Base-by-base conservation (phyloP, 2,329 filamentous ascomycete genomes). In the Phialophora chinensis region DNA sequence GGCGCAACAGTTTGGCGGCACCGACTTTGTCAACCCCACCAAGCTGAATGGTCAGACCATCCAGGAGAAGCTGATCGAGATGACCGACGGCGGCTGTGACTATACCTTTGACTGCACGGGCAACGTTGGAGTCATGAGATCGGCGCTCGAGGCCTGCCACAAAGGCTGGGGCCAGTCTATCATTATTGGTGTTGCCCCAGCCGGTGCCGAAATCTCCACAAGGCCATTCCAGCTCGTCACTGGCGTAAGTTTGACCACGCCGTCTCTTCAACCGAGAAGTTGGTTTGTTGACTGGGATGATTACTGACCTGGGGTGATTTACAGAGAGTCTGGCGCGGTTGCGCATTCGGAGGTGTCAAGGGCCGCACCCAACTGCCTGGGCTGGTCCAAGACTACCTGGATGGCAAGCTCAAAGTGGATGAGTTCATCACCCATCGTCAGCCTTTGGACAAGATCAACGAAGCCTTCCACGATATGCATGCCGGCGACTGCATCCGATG, bases 81-180 rank as follows among this genome's bases (percentile, higher is more conserved):
- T 98, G 90, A 99, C 95, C 1, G 95, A 98, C 75, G 95, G 95
- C 72, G 95, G 95, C 60, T 96, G 93, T 79, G 95, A 99, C 84
- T 98, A 97, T 85, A 99, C 95, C 58, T 99, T 99, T 78, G 95
- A 99, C 84, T 98, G 95, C 86, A 99, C 95, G 6, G 95, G 95
- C 67, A 98, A 98, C 76, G 93, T 98, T 61, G 87, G 89, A 73
- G 95, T 99, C 63, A 99, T 97, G 95, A 87, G 95, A 70, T 91
- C 92, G 61, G 95, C 95, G 49, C 88, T 99, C 67, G 69, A 71
- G 62, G 93, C 95, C 57, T 98, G 93, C 85, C 95, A 99, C 86
- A 99, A 99, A 88, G 95, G 95, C 57, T 99, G 95, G 95, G 95
- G 95, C 75, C 88, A 97, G 86, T 96, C 91, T 78, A 97, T 99